Base-by-base conservation (phyloP, 345 rosid genomes). In the Turritis glabra region DNA sequence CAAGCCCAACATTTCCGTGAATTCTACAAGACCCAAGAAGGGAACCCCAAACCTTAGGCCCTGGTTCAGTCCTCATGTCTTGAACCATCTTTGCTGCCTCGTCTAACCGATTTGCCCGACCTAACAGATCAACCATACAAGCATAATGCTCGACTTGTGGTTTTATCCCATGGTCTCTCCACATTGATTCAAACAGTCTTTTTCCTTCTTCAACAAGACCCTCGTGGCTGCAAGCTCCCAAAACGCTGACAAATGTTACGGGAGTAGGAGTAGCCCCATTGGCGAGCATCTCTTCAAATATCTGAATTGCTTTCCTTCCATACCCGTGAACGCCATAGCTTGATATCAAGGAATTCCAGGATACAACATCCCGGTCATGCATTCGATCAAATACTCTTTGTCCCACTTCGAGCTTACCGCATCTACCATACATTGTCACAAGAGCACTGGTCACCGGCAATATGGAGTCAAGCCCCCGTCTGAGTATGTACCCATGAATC, bases 151-250 rank as follows among this genome's bases (percentile, higher is more conserved):
- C 97, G 32, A 86, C 83, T 14, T 78, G 79, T 44, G 98, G 97
- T 57, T 67, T 47, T 17, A 91, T 85, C 73, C 83, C 67, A 54
- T 94, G 89, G 22, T 80, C 79, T 73, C 79, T 67, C 70, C 33
- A 78, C 96, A 91, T 94, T 1, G 88, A 82, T 33, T 82, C 61
- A 62, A 90, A 94, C 51, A 85, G 65, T 78, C 62, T 68, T 77
- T 89, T 88, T 29, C 98, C 98, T 67, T 90, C 86, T 68, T 88
- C 96, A 12, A 94, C 84, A 35, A 94, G 88, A 25, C 97, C 95
- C 46, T 89, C 86, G 73, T 94, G 98, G 77, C 98, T 94, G 76
- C 97, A 94, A 65, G 97, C 98, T 71, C 97, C 97, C 63, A 94
- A 82, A 65, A 94, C 89, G 53, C 88, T 86, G 8, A 91, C 72